Evolutionary conservation across 306 rosid genomes (phyloP), one percentile per base, ranked within the genome.

Genomic region (Quercus cerris): DNA sequence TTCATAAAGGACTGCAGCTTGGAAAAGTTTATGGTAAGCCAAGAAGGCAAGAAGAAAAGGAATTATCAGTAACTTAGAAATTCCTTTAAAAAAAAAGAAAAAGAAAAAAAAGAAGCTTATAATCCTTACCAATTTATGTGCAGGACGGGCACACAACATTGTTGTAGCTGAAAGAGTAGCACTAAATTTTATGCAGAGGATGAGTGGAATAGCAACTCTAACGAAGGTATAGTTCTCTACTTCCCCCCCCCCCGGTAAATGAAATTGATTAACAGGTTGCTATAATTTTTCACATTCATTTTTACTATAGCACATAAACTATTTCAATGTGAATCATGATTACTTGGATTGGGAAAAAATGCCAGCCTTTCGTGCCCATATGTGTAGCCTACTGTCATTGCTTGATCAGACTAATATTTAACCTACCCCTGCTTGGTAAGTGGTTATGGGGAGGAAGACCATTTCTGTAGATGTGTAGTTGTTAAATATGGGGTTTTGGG

Each of bases 201-300:
- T 94, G 99, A 94, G 99, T 81, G 95, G 97, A 81, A 90, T 94
- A 81, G 99, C 99, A 74, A 93, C 99, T 83, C 84, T 91, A 61
- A 91, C 97, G 23, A 93, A 93, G 95, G 97, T 94, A 77, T 20
- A 41, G 2, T 69, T 83, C 33, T 75, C 78, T 80, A 46, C 56
- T 75, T 1, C 0, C 35, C 38, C 38, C 38, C 38, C 56, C 55
- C 57, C 46, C 41, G 0, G 28, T 64, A 57, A 66, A 46, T 58
- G 25, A 28, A 75, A 23, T 12, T 67, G 73, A 5, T 54, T 28
- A 71, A 77, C 14, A 20, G 68, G 67, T 57, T 63, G 12, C 49
- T 19, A 23, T 49, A 19, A 33, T 14, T 31, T 12, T 31, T 18
- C 5, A 7, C 27, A 20, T 31, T 13, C 27, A 67, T n/a, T 68